A percentile compares a stretch with the other conserved stretches of the same genome.
Conservation (phyloP, 1,139 yeast species). For the Hemisphaericaspora xylanilytica region DNA sequence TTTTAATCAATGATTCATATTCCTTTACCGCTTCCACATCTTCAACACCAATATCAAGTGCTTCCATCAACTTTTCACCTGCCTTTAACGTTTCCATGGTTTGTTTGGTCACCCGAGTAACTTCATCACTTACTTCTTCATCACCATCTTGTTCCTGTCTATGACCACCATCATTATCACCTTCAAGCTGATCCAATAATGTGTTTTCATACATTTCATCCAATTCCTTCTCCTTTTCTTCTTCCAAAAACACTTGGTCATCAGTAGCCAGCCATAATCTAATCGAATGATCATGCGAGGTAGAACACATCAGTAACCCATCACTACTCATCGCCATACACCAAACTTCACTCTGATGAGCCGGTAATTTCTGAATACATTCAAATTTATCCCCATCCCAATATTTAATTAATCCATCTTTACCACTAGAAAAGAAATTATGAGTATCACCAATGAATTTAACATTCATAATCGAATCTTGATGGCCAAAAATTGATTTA, state of each 20-base stretch:
- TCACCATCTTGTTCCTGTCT: constrained; percentile 28
- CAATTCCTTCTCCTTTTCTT: constrained; percentile 92
- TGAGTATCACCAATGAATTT: constrained; percentile 80
- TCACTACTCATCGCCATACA: constrained; percentile 71
- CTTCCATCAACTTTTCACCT: constrained; percentile 92
- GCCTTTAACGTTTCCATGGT: constrained; percentile 91
- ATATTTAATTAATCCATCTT: constrained; percentile 85
- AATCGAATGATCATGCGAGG: constrained; percentile 91
- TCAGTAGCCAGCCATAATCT: constrained; percentile 90
- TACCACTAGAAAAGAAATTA: constrained; percentile 85
- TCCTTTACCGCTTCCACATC: constrained; percentile 63
- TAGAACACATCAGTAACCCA: constrained; percentile 75
- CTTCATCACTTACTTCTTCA: constrained; percentile 54
- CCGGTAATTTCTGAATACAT: constrained; percentile 81
- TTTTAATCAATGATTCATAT: constrained; percentile 41
- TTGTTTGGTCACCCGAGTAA: constrained; percentile 70
- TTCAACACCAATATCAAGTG: constrained; percentile 75
- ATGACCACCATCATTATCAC: constrained; percentile 37
- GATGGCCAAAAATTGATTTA: constrained; percentile 93
- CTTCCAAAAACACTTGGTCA: constrained; percentile 92
- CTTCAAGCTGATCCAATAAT: constrained; percentile 65
- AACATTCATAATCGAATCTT: constrained; percentile 90
- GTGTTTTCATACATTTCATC: constrained; percentile 87
- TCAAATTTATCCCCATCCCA: constrained; percentile 99
- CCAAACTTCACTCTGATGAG: constrained; percentile 95